Conservation (phyloP, 139 green algal genomes). For the Closterium sp. region DNA sequence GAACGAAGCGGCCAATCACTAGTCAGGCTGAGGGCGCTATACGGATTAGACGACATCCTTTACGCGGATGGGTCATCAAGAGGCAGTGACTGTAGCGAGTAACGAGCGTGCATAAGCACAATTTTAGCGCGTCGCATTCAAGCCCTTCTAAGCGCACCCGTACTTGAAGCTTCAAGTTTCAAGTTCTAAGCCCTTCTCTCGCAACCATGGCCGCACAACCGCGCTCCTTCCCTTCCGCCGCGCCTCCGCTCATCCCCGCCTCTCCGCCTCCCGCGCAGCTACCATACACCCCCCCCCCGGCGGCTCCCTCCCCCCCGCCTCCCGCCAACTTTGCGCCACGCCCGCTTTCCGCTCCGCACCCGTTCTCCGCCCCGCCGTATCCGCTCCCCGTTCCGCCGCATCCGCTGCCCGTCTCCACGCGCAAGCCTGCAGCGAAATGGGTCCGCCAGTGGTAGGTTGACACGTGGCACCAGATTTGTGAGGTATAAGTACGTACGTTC, state of each 20-base stretch:
- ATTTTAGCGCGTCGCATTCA: too few relatives aligned
- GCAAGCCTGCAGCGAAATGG: neutral
- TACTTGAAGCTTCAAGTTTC: too few relatives aligned
- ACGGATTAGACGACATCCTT: too few relatives aligned
- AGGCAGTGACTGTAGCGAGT: neutral
- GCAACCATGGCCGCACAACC: neutral
- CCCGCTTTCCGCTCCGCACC: neutral
- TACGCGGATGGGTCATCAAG: too few relatives aligned
- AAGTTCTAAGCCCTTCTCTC: too few relatives aligned
- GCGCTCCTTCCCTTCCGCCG: neutral
- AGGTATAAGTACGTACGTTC: neutral
- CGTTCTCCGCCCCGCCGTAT: neutral
- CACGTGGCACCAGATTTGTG: neutral
- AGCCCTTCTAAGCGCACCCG: too few relatives aligned
- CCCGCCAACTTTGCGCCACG: neutral
- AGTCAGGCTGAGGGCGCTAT: too few relatives aligned
- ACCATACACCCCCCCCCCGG: neutral
- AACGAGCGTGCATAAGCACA: neutral
- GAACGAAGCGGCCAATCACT: too few relatives aligned
- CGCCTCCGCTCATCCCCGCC: neutral
- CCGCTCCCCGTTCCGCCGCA: neutral
- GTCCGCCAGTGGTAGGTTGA: neutral
- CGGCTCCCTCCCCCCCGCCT: neutral
- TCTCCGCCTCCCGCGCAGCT: neutral
- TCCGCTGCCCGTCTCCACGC: neutral